Base-by-base conservation (phyloP, 2,329 filamentous ascomycete species). In the Pseudocercospora fijiensis region DNA sequence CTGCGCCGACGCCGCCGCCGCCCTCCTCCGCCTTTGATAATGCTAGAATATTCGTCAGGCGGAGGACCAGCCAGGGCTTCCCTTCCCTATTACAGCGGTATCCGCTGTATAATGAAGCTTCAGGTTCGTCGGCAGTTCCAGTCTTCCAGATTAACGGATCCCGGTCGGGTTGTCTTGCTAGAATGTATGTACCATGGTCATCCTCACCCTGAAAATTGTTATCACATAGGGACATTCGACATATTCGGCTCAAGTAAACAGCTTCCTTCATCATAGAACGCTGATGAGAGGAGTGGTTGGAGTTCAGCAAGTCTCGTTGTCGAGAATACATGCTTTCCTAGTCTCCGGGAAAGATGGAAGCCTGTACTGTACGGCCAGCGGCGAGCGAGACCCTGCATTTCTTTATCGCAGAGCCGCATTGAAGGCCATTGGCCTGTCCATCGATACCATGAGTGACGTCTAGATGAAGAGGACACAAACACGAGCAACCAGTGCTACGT, bases 331-430 rank as follows among this genome's bases (percentile, higher is more conserved):
- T 53, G 26, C 49, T 53, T 53, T 53, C 49, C 49, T 53, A 53
- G 49, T 53, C 22, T 53, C 49, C 49, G 49, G 49, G 49, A 24
- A 53, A 27, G 26, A 30, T 27, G 49, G 16, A 26, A 22, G 49
- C 20, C 24, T 24, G 49, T n/a, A n/a, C n/a, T n/a, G n/a, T n/a
- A n/a, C n/a, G n/a, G n/a, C n/a, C n/a, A n/a, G n/a, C n/a, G n/a
- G n/a, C n/a, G n/a, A n/a, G n/a, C n/a, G n/a, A n/a, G 49, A 30
- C 49, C 49, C 49, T 30, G 49, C 49, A 53, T 53, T n/a, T 53
- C 49, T 24, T 53, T 53, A 53, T 53, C 49, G 26, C 22, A 53
- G 49, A 53, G 49, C 49, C 49, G 20, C 49, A 53, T 26, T 18
- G 37, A 30, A 53, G 49, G 49, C 49, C 49, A 53, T 24, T 24